Conservation (phyloP, 2,329 filamentous ascomycete genomes). For the Cladosporium sp. region DNA sequence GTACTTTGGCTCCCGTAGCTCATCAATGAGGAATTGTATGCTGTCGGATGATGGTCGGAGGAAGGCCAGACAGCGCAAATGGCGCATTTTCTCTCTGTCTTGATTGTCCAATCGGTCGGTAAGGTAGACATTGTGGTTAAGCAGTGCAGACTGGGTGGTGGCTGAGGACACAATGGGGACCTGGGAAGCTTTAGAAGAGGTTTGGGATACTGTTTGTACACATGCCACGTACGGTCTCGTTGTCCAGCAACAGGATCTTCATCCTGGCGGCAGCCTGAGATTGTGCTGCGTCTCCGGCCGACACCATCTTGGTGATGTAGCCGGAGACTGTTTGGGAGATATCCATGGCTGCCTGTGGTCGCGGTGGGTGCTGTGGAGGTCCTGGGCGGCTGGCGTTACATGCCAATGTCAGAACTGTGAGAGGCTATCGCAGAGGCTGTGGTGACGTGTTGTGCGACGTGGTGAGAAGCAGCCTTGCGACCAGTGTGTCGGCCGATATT, state of each 20-base stretch:
- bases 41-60: constrained; percentile 88
- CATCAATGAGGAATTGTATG: constrained; percentile 89
- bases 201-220: neutral
- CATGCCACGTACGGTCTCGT: constrained; percentile 66
- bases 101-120: constrained; percentile 92
- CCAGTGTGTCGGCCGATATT: neutral
- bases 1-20: constrained; percentile 92
- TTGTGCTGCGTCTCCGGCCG: constrained; percentile 61
- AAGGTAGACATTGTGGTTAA: constrained; percentile 96
- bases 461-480: no score
- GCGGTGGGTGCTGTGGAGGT: neutral
- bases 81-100: constrained; percentile 93
- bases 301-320: constrained; percentile 96
- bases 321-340: constrained; percentile 87
- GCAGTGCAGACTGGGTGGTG: constrained; percentile 87
- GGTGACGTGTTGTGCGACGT: no score
- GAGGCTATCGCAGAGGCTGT: neutral
- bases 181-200: constrained; percentile 34
- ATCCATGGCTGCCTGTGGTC: constrained; percentile 61
- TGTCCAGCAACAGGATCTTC: constrained; percentile 94
- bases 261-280: constrained; percentile 72
- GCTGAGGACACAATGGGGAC: constrained; percentile 91
- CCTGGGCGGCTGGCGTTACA: neutral
- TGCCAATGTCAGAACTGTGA: neutral
- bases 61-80: constrained; percentile 89